Conservation (phyloP, 2,329 filamentous ascomycete genomes). For the Cladosporium cucumerinum region DNA sequence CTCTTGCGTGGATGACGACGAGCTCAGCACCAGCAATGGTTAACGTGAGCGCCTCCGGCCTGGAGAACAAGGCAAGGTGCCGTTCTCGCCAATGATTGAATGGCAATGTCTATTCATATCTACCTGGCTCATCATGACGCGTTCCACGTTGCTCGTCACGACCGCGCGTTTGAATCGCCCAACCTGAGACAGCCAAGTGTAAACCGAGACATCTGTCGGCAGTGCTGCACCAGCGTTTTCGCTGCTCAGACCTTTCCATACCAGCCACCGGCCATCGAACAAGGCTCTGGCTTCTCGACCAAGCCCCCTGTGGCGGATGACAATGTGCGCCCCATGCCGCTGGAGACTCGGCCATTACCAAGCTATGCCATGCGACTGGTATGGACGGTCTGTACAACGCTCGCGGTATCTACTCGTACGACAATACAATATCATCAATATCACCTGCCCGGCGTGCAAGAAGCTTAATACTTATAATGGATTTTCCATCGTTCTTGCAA, state of each 20-base stretch:
- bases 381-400: neutral
- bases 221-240: neutral
- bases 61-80: neutral
- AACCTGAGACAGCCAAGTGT: neutral
- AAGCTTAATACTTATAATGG: neutral
- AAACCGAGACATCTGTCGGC: slow-evolving; percentile 8
- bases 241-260: neutral
- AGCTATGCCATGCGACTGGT: neutral
- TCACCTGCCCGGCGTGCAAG: neutral
- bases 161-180: slow-evolving; percentile 2
- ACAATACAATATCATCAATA: neutral
- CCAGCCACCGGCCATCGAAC: neutral
- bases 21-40: neutral
- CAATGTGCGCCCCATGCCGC: neutral
- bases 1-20: neutral
- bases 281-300: neutral
- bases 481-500: neutral
- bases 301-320: neutral
- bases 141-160: slow-evolving; percentile 3
- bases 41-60: neutral
- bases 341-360: neutral
- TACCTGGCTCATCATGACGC: neutral
- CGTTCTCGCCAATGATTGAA: neutral
- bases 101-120: neutral
- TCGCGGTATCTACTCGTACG: neutral